phyloP scores from a whole-genome alignment of 2,329 filamentous ascomycete genomes.

The Sporothrix variecibatus region DNA sequence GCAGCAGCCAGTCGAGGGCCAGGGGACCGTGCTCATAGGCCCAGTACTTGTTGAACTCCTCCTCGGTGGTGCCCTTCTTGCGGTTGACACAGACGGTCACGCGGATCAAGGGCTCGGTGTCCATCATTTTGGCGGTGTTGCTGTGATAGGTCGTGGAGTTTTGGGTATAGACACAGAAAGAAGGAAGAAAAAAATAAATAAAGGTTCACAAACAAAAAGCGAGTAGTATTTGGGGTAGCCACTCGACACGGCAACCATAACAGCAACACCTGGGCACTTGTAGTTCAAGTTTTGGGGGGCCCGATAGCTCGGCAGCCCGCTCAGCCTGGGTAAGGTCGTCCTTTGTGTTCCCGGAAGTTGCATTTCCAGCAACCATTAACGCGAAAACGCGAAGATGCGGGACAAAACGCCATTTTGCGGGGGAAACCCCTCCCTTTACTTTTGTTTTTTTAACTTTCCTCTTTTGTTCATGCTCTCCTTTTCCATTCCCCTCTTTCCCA shows the following conservation, averaged over 20 bases:
- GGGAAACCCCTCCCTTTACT: neutral
- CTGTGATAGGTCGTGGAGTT: too few relatives aligned
- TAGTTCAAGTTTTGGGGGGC: neutral
- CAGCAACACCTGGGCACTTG: neutral
- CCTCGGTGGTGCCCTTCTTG: slow-evolving; percentile 14
- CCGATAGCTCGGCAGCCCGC: neutral
- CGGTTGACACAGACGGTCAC: slow-evolving; percentile 19
- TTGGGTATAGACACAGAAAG: too few relatives aligned
- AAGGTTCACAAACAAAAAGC: neutral
- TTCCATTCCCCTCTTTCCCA: neutral
- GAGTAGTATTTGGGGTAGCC: neutral
- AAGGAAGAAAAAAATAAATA: neutral
- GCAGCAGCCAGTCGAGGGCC: slow-evolving; percentile 16
- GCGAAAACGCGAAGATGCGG: neutral
- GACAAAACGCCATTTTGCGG: neutral
- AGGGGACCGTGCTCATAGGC: slow-evolving; percentile 16
- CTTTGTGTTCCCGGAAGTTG: slow-evolving; percentile 9
- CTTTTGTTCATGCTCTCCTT: neutral
- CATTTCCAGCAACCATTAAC: neutral
- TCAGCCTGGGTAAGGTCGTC: slow-evolving; percentile 19
- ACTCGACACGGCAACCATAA: neutral
- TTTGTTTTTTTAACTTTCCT: neutral
- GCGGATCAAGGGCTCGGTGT: slow-evolving; percentile 18
- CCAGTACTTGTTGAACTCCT: slow-evolving; percentile 19
- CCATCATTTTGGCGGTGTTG: slow-evolving; percentile 3